A percentile compares a stretch with the other conserved stretches of the same genome.
phyloP scores from a whole-genome alignment of 352 stramenopile species.

The Pythium diclinum region DNA sequence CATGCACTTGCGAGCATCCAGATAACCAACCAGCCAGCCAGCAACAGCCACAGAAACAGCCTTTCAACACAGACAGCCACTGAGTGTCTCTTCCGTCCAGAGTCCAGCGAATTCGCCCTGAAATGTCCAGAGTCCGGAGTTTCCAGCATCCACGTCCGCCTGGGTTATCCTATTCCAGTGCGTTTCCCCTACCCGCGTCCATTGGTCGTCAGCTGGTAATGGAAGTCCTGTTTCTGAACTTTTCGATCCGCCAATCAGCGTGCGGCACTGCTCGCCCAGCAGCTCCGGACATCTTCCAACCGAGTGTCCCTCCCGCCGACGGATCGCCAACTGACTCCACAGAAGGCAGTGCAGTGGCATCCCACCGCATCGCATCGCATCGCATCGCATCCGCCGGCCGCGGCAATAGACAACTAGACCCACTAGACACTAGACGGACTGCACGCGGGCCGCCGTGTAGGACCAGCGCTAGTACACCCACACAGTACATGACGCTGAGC shows the following conservation, averaged over 20 bases:
- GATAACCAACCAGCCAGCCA: no score
- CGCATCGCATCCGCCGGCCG: not conserved
- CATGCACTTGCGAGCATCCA: no score
- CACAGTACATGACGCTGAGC: not conserved
- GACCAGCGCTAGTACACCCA: not conserved
- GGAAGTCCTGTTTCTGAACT: not conserved
- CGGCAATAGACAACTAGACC: slow-evolving; percentile 1
- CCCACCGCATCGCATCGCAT: not conserved
- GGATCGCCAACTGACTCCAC: slow-evolving; percentile 6
- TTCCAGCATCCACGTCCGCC: no score
- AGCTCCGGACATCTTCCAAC: not conserved
- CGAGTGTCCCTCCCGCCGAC: slow-evolving; percentile 3
- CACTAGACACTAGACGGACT: not conserved
- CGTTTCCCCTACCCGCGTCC: not conserved
- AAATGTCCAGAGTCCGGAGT: no score
- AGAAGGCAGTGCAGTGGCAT: no score
- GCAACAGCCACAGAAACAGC: no score
- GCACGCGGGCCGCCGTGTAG: no score
- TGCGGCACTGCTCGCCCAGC: not conserved
- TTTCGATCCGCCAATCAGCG: not conserved
- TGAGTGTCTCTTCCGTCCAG: no score
- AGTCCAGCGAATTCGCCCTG: no score
- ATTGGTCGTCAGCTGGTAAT: not conserved
- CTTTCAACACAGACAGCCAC: no score
- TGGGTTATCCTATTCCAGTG: no score